Percentiles rank a stretch among this genome's conserved stretches.
Conservation (phyloP, 257 asterid genomes). For the Solanum stenotomum region DNA sequence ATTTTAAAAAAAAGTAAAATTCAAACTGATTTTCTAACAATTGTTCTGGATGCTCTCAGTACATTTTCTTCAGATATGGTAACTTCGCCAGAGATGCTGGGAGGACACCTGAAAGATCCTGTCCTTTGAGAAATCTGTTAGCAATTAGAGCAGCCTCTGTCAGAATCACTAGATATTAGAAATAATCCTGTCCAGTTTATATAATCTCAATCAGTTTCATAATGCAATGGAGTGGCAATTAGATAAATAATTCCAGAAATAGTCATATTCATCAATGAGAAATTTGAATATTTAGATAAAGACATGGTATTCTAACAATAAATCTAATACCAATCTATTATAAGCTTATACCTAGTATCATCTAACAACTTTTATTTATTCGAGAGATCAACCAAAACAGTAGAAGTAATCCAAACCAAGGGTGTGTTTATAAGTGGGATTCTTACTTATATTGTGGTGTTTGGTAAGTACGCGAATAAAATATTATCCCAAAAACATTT, state of each 20-base stretch:
- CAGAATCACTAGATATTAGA: neutral
- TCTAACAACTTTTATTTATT: neutral
- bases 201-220: neutral
- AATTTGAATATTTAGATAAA: neutral
- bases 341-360: neutral
- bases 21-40: neutral
- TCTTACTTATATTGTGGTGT: neutral
- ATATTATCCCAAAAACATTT: neutral
- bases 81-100: conserved; percentile 53
- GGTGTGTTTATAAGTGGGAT: neutral
- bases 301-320: neutral
- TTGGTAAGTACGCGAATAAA: neutral
- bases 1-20: neutral
- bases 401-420: neutral
- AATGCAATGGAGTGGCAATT: neutral
- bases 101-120: conserved; percentile 55
- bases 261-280: neutral
- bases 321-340: neutral
- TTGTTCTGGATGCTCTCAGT: neutral
- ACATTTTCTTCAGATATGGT: conserved; percentile 34
- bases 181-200: neutral
- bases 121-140: conserved; percentile 36
- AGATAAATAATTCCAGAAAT: neutral
- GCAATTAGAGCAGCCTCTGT: neutral
- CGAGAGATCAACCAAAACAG: neutral